Evolutionary conservation across 441 rosid species (phyloP), one percentile per base, ranked within the genome.

Genomic region (Francoa sonchifolia): DNA sequence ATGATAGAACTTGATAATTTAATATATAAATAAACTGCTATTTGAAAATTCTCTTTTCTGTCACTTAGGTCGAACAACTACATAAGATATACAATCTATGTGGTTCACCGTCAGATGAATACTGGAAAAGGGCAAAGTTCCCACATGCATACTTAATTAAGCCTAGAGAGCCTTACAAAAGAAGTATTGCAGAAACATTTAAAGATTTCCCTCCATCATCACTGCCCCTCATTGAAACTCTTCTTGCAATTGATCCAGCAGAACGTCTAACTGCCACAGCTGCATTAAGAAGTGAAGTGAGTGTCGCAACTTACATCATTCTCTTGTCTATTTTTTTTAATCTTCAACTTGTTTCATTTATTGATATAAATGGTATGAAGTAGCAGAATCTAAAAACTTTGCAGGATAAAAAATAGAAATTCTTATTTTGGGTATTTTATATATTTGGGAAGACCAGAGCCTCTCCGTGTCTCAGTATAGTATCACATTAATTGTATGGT

Each of bases 51-150:
- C 15, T 32, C 45, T 35, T 40, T 23, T n/a, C 15, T 48, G n/a
- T 30, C 47, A 20, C 25, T 10, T 45, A 76, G 84, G 84, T 76
- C 55, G 84, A 76, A 54, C 84, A 76, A 58, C 48, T 76, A 16
- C 84, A 76, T 51, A 69, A 72, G 51, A 76, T 76, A 42, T 76
- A 69, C 42, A 76, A 76, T 59, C 70, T 76, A 23, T 76, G 84
- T 25, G 79, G 84, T 33, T 76, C 84, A 41, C 84, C 84, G 52
- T 65, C 77, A 1, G 79, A 76, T 38, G 79, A 76, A 35, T 76
- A 76, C 54, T 76, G 79, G 83, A 76, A 62, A 47, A 76, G 70
- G 48, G 71, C 73, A 33, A 72, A 76, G 65, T 38, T 76, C 55
- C 77, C 83, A 12, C 79, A 68, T 55, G 77, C 83, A 17, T 59